Conservation (phyloP, 306 rosid genomes). For the Senna siamea region DNA sequence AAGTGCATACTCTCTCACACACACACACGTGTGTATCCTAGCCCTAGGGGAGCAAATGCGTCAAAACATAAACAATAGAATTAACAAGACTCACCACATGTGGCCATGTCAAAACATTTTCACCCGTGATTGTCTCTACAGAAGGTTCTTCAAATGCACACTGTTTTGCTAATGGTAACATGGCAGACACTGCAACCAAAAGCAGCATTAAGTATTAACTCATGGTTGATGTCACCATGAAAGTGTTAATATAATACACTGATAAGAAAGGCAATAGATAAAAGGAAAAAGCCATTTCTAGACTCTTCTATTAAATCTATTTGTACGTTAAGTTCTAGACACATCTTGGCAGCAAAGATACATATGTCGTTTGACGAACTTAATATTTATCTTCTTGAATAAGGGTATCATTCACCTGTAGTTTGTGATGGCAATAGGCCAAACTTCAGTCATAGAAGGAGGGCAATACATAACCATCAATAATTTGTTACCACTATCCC, state of each 20-base stretch:
- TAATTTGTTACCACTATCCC: not conserved
- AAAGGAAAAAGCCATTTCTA: slow-evolving; percentile 5
- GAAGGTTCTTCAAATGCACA: slow-evolving; percentile 98
- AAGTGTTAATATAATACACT: not conserved
- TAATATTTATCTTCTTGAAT: not conserved
- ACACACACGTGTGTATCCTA: slow-evolving; percentile 1
- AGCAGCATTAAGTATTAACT: slow-evolving; percentile 14
- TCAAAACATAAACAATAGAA: slow-evolving; percentile 14
- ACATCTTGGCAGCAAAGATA: not conserved
- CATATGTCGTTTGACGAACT: slow-evolving; percentile 12
- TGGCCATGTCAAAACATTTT: slow-evolving; percentile 98
- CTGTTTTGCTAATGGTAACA: slow-evolving; percentile 93
- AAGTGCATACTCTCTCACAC: not conserved
- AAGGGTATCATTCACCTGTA: not conserved
- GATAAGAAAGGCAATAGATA: slow-evolving; percentile 13
- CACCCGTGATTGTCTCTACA: slow-evolving; percentile 90
- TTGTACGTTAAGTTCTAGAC: not conserved
- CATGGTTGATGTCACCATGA: not conserved
- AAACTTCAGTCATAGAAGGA: not conserved
- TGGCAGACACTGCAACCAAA: slow-evolving; percentile 87
- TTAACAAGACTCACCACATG: slow-evolving; percentile 69
- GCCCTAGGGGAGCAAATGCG: slow-evolving; percentile 7
- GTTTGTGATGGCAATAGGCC: not conserved
- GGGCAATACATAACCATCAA: not conserved
- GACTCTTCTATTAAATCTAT: slow-evolving; percentile 10